Conservation (phyloP, 148 eudicot genomes). For the Mesembryanthemum crystallinum region DNA sequence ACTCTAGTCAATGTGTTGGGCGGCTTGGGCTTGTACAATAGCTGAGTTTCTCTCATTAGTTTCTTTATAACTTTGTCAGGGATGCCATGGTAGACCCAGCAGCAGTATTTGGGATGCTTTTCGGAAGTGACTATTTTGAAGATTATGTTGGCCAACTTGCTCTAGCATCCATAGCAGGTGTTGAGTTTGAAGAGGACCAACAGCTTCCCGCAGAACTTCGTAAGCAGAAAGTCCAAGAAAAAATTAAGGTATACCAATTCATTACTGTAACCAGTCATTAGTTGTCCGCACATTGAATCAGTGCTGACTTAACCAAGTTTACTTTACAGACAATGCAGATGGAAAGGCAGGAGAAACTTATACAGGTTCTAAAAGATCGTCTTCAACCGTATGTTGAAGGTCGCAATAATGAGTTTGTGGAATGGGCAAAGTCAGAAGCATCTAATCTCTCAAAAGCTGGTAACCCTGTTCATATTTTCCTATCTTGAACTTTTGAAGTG, state of each 20-base stretch:
- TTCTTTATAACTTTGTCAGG: conserved; percentile 36
- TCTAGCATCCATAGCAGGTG: conserved; percentile 57
- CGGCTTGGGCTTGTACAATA: too few species aligned
- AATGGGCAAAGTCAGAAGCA: conserved; percentile 78
- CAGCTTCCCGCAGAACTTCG: conserved; percentile 50
- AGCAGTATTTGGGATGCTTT: conserved; percentile 89
- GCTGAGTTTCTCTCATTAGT: conserved; percentile 15
- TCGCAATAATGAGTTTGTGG: conserved; percentile 60
- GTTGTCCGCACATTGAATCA: conserved; percentile 4
- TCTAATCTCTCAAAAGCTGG: conserved; percentile 80
- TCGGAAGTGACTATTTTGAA: conserved; percentile 85
- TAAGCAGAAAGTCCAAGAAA: conserved; percentile 65
- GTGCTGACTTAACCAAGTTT: conserved; percentile 15
- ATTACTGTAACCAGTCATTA: not conserved
- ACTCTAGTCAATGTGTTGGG: not conserved
- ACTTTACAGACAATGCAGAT: conserved; percentile 54
- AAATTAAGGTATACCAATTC: conserved; percentile 57
- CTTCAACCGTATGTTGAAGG: conserved; percentile 82
- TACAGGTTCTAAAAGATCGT: conserved; percentile 47
- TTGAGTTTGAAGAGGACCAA: conserved; percentile 60
- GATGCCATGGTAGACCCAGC: conserved; percentile 88
- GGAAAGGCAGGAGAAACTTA: conserved; percentile 82
- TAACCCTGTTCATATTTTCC: conserved; percentile 20
- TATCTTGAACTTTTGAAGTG: not conserved
- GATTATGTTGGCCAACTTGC: conserved; percentile 88